Evolutionary conservation across 2,329 filamentous ascomycete genomes (phyloP).

Genomic region (Alternaria sp.): DNA sequence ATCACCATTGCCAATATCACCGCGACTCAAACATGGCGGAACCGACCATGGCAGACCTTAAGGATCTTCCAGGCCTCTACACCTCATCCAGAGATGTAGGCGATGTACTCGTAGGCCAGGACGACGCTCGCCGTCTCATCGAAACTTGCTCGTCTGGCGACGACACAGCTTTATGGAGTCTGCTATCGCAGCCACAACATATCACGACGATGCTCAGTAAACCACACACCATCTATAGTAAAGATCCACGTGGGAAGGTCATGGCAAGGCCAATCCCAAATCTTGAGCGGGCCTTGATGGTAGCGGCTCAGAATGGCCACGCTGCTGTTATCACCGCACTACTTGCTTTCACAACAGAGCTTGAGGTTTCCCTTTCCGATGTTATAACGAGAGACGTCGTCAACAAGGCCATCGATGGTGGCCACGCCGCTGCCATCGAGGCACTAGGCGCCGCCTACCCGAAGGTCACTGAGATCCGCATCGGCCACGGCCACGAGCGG

Average conservation of each 20-base stretch:
- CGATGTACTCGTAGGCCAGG: background rate
- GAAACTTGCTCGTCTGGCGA: background rate
- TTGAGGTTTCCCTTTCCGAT: accelerated
- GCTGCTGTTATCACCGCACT: background rate
- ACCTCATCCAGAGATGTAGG: background rate
- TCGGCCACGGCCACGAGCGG: background rate
- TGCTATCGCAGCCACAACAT: background rate
- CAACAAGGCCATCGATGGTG: background rate
- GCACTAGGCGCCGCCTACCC: background rate
- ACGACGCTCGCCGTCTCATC: background rate
- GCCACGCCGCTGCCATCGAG: background rate
- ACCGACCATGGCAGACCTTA: background rate
- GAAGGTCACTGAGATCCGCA: background rate
- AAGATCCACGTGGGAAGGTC: background rate
- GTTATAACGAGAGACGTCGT: background rate
- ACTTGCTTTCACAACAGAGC: background rate
- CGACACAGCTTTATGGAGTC: background rate
- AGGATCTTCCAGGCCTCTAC: background rate
- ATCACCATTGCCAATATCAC: background rate
- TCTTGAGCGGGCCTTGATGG: background rate
- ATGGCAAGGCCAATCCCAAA: background rate
- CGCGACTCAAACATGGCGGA: background rate
- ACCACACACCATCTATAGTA: background rate
- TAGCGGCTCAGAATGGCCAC: background rate
- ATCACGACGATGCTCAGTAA: background rate